A percentile compares a stretch with the other conserved stretches of the same genome.
Evolutionary conservation across 306 rosid genomes (phyloP).

Genomic region (Vigna trinervia): DNA sequence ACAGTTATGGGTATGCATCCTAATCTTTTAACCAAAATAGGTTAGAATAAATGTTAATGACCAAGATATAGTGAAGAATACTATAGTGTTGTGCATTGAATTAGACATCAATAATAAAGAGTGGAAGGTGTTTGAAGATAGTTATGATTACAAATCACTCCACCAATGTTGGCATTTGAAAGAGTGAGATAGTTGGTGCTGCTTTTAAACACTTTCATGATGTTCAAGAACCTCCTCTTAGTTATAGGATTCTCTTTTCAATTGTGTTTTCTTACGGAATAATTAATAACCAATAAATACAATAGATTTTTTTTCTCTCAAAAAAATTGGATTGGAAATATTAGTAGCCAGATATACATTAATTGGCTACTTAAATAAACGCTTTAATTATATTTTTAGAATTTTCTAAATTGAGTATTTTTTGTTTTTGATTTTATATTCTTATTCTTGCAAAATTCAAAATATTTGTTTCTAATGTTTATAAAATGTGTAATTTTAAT

Average conservation of each 20-base stretch:
- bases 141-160: constrained; percentile 57
- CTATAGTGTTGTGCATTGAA: not conserved
- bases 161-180: constrained; percentile 45
- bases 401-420: too few relatives aligned
- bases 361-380: too few relatives aligned
- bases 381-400: too few relatives aligned
- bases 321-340: not conserved
- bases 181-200: constrained; percentile 51
- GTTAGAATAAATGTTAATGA: constrained; percentile 49
- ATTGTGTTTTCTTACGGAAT: not conserved
- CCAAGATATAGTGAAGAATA: constrained; percentile 28
- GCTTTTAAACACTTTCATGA: constrained; percentile 57
- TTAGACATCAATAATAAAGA: constrained; percentile 42
- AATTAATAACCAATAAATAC: not conserved
- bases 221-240: constrained; percentile 45
- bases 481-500: too few relatives aligned
- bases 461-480: too few relatives aligned
- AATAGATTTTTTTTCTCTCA: not conserved
- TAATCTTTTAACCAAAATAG: not conserved
- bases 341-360: too few relatives aligned
- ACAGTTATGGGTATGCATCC: not conserved
- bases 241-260: not conserved
- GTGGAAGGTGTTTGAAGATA: constrained; percentile 43
- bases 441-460: too few relatives aligned
- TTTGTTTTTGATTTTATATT: too few relatives aligned